phyloP scores from a whole-genome alignment of 2,329 filamentous ascomycete species.

The Hawksworthiomyces lignivorus region DNA sequence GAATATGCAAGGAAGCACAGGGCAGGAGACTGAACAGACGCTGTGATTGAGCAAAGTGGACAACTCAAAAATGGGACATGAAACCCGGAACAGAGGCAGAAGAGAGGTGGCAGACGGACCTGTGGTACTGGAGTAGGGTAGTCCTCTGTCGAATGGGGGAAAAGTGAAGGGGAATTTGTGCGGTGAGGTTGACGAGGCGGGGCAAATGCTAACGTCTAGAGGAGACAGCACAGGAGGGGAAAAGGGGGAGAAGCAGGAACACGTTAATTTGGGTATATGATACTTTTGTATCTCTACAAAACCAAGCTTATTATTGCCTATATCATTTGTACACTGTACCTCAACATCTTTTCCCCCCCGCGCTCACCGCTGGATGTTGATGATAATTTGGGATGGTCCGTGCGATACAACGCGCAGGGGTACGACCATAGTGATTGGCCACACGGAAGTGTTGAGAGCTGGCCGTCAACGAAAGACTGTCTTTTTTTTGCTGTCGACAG shows the following conservation, averaged over 20 bases:
- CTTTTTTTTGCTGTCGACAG: too few relatives aligned
- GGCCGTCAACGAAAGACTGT: too few relatives aligned
- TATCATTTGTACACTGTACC: not conserved
- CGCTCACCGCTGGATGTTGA: conserved; percentile 10
- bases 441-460: not conserved
- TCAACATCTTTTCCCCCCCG: not conserved
- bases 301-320: too few relatives aligned
- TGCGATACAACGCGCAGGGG: conserved; percentile 13
- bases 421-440: conserved; percentile 8
- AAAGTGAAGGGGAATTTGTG: too few relatives aligned
- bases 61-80: not conserved
- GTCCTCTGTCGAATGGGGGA: too few relatives aligned
- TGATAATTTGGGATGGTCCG: conserved; percentile 11
- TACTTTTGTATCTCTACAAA: too few relatives aligned
- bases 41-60: not conserved
- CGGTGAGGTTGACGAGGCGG: conserved; percentile 13
- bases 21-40: not conserved
- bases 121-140: too few relatives aligned
- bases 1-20: not conserved
- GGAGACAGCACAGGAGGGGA: conserved; percentile 4
- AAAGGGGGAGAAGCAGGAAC: conserved; percentile 5
- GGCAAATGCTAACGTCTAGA: not conserved
- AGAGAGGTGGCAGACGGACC: too few relatives aligned
- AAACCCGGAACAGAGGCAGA: too few relatives aligned
- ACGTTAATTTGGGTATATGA: too few relatives aligned